phyloP scores from a whole-genome alignment of 176 grass and related monocot species.

The Aechmea fasciata region DNA sequence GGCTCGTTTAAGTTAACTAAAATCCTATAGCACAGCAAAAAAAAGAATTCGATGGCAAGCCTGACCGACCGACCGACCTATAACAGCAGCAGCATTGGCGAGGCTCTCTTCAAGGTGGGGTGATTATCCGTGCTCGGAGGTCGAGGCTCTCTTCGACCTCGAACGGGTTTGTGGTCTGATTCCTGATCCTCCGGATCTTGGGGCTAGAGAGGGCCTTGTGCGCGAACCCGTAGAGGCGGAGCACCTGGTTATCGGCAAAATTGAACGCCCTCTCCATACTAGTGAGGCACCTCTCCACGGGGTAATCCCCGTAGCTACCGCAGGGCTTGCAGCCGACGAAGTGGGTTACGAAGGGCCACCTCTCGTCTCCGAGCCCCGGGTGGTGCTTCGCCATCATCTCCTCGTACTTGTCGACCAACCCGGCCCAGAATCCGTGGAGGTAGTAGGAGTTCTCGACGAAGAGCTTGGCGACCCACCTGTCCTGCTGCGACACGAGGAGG shows the following conservation, averaged over 20 bases:
- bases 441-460: conserved; percentile 68
- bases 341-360: conserved; percentile 83
- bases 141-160: conserved; percentile 44
- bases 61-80: too few species aligned
- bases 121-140: conserved; percentile 29
- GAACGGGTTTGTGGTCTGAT: conserved; percentile 41
- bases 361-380: conserved; percentile 47
- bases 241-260: conserved; percentile 81
- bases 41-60: not conserved
- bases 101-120: not conserved
- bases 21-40: not conserved
- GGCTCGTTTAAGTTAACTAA: not conserved
- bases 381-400: conserved; percentile 39
- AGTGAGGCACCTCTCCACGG: conserved; percentile 38
- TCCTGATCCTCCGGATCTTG: conserved; percentile 34
- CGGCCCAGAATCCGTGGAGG: conserved; percentile 76
- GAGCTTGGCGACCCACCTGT: conserved; percentile 45
- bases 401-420: conserved; percentile 60
- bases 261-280: conserved; percentile 77
- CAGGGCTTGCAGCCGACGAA: conserved; percentile 97
- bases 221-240: conserved; percentile 63
- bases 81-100: not conserved
- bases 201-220: conserved; percentile 52
- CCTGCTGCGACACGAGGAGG: conserved; percentile 57
- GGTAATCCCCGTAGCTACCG: conserved; percentile 57